Percentiles rank a stretch among this genome's conserved stretches.
Conservation (phyloP, 1,139 yeast genomes). For the Geotrichum australiense region DNA sequence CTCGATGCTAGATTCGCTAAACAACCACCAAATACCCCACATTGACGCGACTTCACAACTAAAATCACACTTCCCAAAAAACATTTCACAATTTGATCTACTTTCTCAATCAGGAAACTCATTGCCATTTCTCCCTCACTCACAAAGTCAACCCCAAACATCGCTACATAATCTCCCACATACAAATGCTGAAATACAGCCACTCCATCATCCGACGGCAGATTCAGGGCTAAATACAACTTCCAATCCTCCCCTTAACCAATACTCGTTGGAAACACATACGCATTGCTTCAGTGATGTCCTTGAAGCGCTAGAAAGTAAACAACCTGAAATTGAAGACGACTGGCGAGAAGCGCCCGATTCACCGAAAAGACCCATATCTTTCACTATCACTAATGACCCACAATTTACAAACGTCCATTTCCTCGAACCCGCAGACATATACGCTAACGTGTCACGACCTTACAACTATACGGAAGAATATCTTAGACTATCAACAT, state of each 20-base stretch:
- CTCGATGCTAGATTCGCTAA: no score
- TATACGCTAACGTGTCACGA: conserved; percentile 61
- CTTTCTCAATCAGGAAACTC: no score
- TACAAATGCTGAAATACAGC: no score
- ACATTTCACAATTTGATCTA: no score
- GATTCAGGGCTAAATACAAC: no score
- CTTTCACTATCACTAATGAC: conserved; percentile 13
- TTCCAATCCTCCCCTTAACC: conserved; percentile 18
- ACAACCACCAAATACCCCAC: no score
- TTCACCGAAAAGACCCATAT: conserved; percentile 14
- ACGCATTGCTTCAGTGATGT: conserved; percentile 22
- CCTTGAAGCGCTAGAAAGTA: conserved; percentile 22
- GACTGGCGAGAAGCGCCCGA: conserved; percentile 13
- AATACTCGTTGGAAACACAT: conserved; percentile 17
- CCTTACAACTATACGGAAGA: conserved; percentile 92
- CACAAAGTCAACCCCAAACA: no score
- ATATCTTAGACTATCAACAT: conserved; percentile 72
- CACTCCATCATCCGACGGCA: no score
- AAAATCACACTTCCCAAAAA: no score
- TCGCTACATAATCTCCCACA: no score
- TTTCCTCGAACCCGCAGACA: conserved; percentile 55
- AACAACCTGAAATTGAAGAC: conserved; percentile 2
- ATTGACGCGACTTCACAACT: no score
- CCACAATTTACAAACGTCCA: not conserved
- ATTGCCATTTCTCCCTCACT: no score